Base-by-base conservation (phyloP, 2,329 filamentous ascomycete genomes). In the Phialophora chinensis region DNA sequence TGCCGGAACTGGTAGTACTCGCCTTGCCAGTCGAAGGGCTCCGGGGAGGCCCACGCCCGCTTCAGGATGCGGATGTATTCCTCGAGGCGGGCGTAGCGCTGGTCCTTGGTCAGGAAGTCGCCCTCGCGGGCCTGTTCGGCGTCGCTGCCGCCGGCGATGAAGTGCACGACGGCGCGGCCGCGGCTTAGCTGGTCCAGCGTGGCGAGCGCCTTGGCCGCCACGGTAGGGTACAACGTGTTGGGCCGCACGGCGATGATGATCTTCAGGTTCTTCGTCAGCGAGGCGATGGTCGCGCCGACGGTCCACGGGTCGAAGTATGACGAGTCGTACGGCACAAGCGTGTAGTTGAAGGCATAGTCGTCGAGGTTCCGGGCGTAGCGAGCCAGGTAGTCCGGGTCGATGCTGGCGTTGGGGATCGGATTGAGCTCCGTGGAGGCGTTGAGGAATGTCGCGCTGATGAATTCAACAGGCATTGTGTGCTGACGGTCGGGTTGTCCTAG, bases 1-100 rank as follows among this genome's bases (percentile, higher is more conserved):
- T 83, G 76, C 73, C 86, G 87, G 80, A 88, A 88, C 62, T 82
- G 78, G 75, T 85, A 88, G 76, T 86, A 85, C 68, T 84, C 82
- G 58, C 85, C 82, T 1, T 87, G 83, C 86, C 86, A 88, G 77
- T 88, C 86, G 63, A 88, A 88, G 0, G 86, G 82, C 20, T 86
- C 85, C 0, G 79, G 59, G 0, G 85, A 87, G 23, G 80, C 73
- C 86, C 86, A 88, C 0, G 86, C 86, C 0, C 85, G 83, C 23
- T 83, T 81, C 2, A 88, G 79, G 71, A 88, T 88, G 67, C 79
- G 79, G 77, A 88, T 87, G 75, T 88, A 88, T 69, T 88, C 86
- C 73, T 88, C 86, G 5, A 86, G 77, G 0, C 86, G 82, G 10
- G 73, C 84, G 69, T 88, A 88, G 8, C 86, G 83, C 73, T 87